Evolutionary conservation across 2,329 filamentous ascomycete genomes (phyloP), one percentile per base, ranked within the genome.

Genomic region (Gnomoniopsis smithogilvyi): DNA sequence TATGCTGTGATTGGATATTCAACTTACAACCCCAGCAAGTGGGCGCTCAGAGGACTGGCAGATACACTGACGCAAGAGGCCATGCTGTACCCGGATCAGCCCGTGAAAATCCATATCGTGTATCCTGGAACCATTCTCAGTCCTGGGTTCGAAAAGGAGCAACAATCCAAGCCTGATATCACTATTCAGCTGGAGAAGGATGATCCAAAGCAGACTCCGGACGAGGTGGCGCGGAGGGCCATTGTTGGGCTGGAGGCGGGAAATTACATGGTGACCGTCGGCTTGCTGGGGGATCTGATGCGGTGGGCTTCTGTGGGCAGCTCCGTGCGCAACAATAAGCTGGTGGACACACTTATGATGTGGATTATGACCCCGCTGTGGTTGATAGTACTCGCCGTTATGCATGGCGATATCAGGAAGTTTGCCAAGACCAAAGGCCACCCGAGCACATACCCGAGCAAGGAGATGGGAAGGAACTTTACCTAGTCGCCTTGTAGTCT

Each of bases 41-140:
- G 88, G 56, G 95, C 95, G 1, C 80, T 99, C 65, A 87, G 92
- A 59, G 88, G 86, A 17, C 80, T 99, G 15, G 89, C 90, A 56
- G 95, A 99, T 70, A 88, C 87, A 0, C 79, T 99, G 52, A 86
- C 85, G 22, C 91, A 94, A 69, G 95, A 99, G 75, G 78, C 96
- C 47, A 80, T 92, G 67, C 78, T 97, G 54, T 99, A 98, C 78
- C 92, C 93, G 55, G 84, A 88, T 47, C 67, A 71, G 51, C 72
- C 72, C 2, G 87, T 98, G 56, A 85, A 89, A 66, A 80, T 97
- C 21, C 91, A 96, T 68, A 83, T 91, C 46, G 85, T 98, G 14
- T 90, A 87, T 67, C 95, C 95, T 0, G 94, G 90, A 55, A 91
- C 89, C 2, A 98, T 99, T 64, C 79, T 86, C 15, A 88, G 84